A percentile compares a stretch with the other conserved stretches of the same genome.
These are phyloP conservation scores for Coprinopsis marcescibilis DNA, from an alignment of 768 basidiomycete genomes.

Conservation along the genomic window DNA sequence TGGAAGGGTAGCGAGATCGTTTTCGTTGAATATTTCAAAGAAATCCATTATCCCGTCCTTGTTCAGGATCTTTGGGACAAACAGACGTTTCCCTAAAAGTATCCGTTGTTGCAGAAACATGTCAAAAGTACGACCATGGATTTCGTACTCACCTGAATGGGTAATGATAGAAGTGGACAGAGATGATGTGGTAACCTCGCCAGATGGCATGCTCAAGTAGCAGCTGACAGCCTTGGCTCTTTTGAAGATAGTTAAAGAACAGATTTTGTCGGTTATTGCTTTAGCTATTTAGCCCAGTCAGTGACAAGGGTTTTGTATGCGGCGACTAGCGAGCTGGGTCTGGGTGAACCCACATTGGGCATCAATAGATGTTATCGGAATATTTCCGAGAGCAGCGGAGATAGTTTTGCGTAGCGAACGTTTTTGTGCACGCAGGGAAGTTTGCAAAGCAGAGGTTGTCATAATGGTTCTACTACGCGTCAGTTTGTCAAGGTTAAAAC, in stretches of 20 bases:
- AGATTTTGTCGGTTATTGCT: constrained; percentile 42
- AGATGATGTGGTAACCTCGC: constrained; percentile 55
- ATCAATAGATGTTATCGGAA: constrained; percentile 41
- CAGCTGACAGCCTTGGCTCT: constrained; percentile 54
- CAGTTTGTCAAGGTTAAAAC: too few relatives aligned
- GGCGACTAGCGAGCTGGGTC: background rate
- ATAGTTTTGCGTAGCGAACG: constrained; percentile 48
- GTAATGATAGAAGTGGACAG: constrained; percentile 48
- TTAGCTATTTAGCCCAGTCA: constrained; percentile 1
- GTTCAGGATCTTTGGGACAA: constrained; percentile 58
- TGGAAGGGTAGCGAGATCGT: constrained; percentile 55
- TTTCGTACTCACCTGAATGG: constrained; percentile 43
- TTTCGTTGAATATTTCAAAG: constrained; percentile 49
- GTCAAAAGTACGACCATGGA: too few relatives aligned
- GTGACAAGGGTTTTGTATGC: background rate
- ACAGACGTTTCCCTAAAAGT: constrained; percentile 65
- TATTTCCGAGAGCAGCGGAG: constrained; percentile 33
- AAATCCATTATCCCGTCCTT: constrained; percentile 57
- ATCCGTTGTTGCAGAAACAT: too few relatives aligned
- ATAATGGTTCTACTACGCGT: background rate
- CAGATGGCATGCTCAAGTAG: constrained; percentile 75
- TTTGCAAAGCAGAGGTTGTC: constrained; percentile 2
- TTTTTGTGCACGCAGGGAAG: constrained; percentile 35
- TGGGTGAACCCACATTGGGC: constrained; percentile 48
- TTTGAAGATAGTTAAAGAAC: constrained; percentile 47